A percentile compares a stretch with the other conserved stretches of the same genome.
Evolutionary conservation across 345 rosid species (phyloP).

Genomic region (Firmiana major): DNA sequence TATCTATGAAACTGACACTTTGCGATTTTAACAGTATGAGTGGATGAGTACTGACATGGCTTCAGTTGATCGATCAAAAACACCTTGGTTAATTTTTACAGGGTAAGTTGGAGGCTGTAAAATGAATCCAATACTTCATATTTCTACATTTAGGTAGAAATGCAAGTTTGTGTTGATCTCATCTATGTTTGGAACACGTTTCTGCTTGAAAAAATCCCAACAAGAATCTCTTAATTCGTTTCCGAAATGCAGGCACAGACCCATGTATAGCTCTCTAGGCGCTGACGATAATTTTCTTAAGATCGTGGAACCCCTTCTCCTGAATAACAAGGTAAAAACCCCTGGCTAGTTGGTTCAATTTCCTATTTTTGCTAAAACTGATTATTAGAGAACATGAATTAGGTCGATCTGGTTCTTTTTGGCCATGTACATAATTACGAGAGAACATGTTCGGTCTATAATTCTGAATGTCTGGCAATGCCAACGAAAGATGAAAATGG

Average conservation of each 20-base stretch:
- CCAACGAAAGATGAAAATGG: slow-evolving; percentile 47
- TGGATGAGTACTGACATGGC: slow-evolving; percentile 63
- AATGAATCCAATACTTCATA: neutral
- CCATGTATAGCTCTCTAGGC: slow-evolving; percentile 47
- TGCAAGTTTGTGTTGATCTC: too few species aligned
- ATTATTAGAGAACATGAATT: neutral
- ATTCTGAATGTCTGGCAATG: slow-evolving; percentile 39
- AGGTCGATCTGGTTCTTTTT: slow-evolving; percentile 60
- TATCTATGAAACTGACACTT: neutral
- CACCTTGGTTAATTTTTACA: slow-evolving; percentile 57
- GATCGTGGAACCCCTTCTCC: slow-evolving; percentile 47
- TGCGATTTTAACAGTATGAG: slow-evolving; percentile 29
- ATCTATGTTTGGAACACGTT: too few species aligned
- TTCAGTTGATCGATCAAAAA: slow-evolving; percentile 49
- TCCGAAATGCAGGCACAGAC: slow-evolving; percentile 52
- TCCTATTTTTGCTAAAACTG: neutral
- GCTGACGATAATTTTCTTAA: slow-evolving; percentile 25
- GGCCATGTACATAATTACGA: slow-evolving; percentile 79
- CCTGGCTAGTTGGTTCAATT: neutral
- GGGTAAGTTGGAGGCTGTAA: slow-evolving; percentile 36
- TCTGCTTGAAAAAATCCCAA: too few species aligned
- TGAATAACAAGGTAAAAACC: slow-evolving; percentile 41
- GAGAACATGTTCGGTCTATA: slow-evolving; percentile 55
- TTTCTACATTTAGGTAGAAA: too few species aligned
- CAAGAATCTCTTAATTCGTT: too few species aligned